A percentile compares a stretch with the other conserved stretches of the same genome.
These are phyloP conservation scores for Thraustochytrium striatum DNA, from an alignment of 352 stramenopile species.

Conservation along the genomic window DNA sequence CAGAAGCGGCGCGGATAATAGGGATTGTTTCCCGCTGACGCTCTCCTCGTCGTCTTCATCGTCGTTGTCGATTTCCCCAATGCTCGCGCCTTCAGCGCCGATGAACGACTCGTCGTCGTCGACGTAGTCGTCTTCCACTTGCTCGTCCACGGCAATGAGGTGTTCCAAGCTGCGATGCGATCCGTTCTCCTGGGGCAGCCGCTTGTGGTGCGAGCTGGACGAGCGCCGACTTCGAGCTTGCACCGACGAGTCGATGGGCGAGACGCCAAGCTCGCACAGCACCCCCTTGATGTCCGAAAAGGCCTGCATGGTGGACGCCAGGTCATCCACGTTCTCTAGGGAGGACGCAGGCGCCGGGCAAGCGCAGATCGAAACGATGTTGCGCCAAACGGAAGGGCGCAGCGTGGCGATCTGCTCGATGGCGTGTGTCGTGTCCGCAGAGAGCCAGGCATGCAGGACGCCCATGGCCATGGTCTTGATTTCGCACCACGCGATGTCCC, in stretches of 20 bases:
- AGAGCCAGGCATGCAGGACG: conserved; percentile 32
- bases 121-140: too few species aligned
- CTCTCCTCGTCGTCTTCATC: not conserved
- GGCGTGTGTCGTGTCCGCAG: conserved; percentile 11
- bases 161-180: too few species aligned
- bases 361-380: conserved; percentile 26
- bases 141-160: too few species aligned
- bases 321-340: conserved; percentile 31
- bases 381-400: not conserved
- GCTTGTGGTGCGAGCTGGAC: too few species aligned
- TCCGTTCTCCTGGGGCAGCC: too few species aligned
- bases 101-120: too few species aligned
- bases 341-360: conserved; percentile 14
- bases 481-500: conserved; percentile 23
- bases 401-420: conserved; percentile 4
- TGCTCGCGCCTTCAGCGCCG: too few species aligned
- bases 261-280: conserved; percentile 15
- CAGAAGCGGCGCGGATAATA: conserved; percentile 13
- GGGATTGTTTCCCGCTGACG: not conserved
- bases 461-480: conserved; percentile 34
- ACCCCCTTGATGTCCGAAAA: conserved; percentile 38
- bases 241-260: conserved; percentile 22
- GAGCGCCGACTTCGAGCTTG: too few species aligned
- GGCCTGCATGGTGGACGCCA: conserved; percentile 13
- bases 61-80: not conserved